A percentile compares a stretch with the other conserved stretches of the same genome.
Conservation (phyloP, 306 rosid species). For the Vachellia collinsii region DNA sequence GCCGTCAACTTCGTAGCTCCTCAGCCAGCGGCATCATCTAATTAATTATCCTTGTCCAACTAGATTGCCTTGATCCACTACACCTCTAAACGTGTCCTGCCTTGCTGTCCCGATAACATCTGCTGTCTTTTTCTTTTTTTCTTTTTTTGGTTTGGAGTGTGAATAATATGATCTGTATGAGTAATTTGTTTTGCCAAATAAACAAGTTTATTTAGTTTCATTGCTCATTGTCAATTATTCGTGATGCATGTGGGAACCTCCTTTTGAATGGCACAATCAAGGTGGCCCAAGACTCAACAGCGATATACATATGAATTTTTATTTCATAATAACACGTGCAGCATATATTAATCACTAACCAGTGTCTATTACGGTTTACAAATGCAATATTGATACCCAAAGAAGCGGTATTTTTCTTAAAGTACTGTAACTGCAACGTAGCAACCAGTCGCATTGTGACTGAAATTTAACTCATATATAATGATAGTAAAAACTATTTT, state of each 20-base stretch:
- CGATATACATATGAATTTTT: not conserved
- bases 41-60: not conserved
- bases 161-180: too few species aligned
- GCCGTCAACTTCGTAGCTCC: not conserved
- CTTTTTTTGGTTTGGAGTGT: not conserved
- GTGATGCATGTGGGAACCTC: not conserved
- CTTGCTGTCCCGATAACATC: not conserved
- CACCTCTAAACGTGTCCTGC: not conserved
- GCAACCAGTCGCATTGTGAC: too few species aligned
- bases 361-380: too few species aligned
- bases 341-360: too few species aligned
- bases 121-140: not conserved
- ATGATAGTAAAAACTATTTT: too few species aligned
- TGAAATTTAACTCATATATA: too few species aligned
- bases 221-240: not conserved
- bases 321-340: not conserved
- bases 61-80: not conserved
- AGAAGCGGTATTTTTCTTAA: too few species aligned
- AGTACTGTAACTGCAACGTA: too few species aligned
- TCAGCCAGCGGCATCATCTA: not conserved
- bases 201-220: not conserved
- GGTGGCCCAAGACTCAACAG: not conserved
- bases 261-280: not conserved
- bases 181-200: too few species aligned
- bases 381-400: too few species aligned